Conservation (phyloP, 2,329 filamentous ascomycete species). For the Daldinia sp. region DNA sequence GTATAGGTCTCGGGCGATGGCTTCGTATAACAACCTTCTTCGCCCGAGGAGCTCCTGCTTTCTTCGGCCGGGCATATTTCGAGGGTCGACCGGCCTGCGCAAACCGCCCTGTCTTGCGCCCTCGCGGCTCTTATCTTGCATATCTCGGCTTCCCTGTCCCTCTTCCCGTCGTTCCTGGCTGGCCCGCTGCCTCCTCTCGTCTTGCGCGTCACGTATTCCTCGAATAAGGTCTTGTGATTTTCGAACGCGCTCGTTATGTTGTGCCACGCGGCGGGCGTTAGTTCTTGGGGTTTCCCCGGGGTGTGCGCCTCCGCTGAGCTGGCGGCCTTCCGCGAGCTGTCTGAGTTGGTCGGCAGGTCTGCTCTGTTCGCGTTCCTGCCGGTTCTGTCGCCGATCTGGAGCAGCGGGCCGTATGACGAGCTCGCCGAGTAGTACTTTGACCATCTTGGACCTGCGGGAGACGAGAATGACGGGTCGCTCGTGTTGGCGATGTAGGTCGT, state of each 20-base stretch:
- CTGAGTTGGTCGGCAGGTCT: no score
- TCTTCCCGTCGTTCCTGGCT: slow-evolving; percentile 44
- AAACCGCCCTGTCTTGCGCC: background rate
- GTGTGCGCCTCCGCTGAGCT: no score
- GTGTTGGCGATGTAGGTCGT: slow-evolving; percentile 64
- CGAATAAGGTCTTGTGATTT: slow-evolving; percentile 53
- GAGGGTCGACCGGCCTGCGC: no score
- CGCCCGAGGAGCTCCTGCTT: no score
- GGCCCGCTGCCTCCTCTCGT: slow-evolving; percentile 55
- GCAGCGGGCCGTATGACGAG: slow-evolving; percentile 58
- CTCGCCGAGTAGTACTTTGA: slow-evolving; percentile 64
- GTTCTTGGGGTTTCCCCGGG: no score
- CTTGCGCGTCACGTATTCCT: slow-evolving; percentile 57
- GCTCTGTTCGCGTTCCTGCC: slow-evolving; percentile 45
- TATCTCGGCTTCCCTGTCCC: slow-evolving; percentile 54
- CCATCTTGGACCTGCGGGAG: slow-evolving; percentile 57
- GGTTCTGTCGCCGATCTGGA: slow-evolving; percentile 48
- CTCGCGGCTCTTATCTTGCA: slow-evolving; percentile 62
- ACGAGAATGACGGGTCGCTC: slow-evolving; percentile 51
- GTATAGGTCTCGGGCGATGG: no score
- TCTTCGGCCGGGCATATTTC: no score
- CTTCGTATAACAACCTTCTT: no score
- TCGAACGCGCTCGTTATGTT: slow-evolving; percentile 61
- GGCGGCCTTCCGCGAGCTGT: no score
- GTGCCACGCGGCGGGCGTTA: slow-evolving; percentile 68